Conservation (phyloP, 768 basidiomycete species). For the Pholiota conissans region DNA sequence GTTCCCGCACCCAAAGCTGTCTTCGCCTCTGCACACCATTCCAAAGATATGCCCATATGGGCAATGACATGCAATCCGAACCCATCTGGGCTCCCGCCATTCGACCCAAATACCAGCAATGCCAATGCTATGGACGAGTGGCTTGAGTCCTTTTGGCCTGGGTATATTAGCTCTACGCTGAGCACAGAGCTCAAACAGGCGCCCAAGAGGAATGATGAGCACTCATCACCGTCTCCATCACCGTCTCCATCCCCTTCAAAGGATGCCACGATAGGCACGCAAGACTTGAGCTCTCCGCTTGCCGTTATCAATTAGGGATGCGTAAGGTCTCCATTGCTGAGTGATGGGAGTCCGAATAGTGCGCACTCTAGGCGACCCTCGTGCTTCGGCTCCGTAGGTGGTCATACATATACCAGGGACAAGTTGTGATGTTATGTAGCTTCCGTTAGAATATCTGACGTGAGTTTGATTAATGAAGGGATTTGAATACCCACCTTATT, state of each 20-base stretch:
- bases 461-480: too few species aligned
- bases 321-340: not conserved
- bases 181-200: not conserved
- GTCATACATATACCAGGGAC: not conserved
- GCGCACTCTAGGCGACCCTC: not conserved
- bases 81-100: not conserved
- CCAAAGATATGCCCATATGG: not conserved
- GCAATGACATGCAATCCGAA: not conserved
- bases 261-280: not conserved
- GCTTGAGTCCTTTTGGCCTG: not conserved
- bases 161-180: not conserved
- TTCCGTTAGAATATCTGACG: not conserved
- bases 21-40: not conserved
- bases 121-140: not conserved
- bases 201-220: not conserved
- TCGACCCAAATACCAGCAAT: not conserved
- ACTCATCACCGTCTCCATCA: not conserved
- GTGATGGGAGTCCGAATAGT: not conserved
- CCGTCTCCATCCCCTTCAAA: not conserved
- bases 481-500: too few species aligned
- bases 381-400: not conserved
- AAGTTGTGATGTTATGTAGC: not conserved
- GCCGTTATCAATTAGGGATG: not conserved
- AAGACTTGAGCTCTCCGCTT: not conserved
- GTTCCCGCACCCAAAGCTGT: not conserved